phyloP scores from a whole-genome alignment of 164 flowering plant genomes.

The Euptelea pleiosperma region DNA sequence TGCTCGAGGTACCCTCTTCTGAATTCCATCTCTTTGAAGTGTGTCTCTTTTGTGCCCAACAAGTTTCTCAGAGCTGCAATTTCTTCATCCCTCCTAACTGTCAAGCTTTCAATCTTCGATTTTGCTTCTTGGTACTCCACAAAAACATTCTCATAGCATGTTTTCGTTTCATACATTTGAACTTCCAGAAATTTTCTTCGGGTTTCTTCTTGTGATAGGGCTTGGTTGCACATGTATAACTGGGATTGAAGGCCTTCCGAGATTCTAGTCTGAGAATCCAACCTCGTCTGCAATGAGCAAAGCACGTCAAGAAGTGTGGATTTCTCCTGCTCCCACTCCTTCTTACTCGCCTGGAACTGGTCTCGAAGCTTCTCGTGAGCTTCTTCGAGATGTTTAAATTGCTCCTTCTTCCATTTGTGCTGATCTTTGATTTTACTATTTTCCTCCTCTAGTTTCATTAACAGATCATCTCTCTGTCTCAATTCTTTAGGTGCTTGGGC shows the following conservation, averaged over 20 bases:
- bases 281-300: conserved; percentile 34
- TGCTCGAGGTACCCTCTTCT: conserved; percentile 39
- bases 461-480: conserved; percentile 36
- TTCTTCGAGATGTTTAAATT: conserved; percentile 60
- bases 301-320: conserved; percentile 36
- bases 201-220: conserved; percentile 61
- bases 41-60: conserved; percentile 38
- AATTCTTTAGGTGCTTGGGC: conserved; percentile 32
- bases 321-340: conserved; percentile 58
- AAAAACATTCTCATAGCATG: conserved; percentile 35
- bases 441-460: conserved; percentile 41
- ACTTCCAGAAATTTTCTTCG: conserved; percentile 47
- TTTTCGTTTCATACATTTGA: conserved; percentile 42
- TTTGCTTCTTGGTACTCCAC: conserved; percentile 43
- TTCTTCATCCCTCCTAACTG: conserved; percentile 41
- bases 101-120: conserved; percentile 33
- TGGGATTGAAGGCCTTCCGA: conserved; percentile 36
- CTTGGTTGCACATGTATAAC: conserved; percentile 57
- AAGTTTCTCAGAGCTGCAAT: conserved; percentile 41
- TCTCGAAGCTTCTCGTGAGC: conserved; percentile 44
- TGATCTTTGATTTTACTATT: conserved; percentile 33
- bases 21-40: conserved; percentile 48
- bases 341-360: conserved; percentile 34
- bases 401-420: conserved; percentile 73
- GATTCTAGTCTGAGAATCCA: conserved; percentile 46